Conservation (phyloP, 2,329 filamentous ascomycete genomes). For the Myriosclerotinia duriaeana region DNA sequence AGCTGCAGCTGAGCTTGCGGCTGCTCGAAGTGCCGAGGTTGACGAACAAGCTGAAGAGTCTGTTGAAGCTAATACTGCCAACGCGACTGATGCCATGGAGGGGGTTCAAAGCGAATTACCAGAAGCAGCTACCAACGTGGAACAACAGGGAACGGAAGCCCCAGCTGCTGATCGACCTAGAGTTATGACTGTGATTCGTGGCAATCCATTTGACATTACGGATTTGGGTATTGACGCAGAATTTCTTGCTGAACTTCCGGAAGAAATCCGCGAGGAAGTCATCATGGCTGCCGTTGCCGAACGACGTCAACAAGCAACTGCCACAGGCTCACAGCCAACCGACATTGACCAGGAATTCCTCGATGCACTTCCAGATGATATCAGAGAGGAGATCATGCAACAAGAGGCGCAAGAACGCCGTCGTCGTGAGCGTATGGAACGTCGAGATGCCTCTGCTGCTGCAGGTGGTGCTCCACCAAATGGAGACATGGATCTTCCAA, state of each 20-base stretch:
- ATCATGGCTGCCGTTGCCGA: constrained; percentile 86
- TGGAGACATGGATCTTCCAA: constrained; percentile 81
- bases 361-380: constrained; percentile 84
- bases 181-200: constrained; percentile 79
- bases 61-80: constrained; percentile 30
- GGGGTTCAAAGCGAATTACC: constrained; percentile 61
- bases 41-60: constrained; percentile 42
- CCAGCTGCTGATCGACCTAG: constrained; percentile 56
- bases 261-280: constrained; percentile 94
- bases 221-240: constrained; percentile 91
- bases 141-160: constrained; percentile 39
- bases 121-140: constrained; percentile 18
- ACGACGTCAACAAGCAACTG: constrained; percentile 73
- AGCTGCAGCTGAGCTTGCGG: constrained; percentile 52
- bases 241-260: constrained; percentile 94
- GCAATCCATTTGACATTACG: constrained; percentile 88
- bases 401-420: constrained; percentile 88
- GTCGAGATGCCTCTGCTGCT: constrained; percentile 63
- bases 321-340: constrained; percentile 69
- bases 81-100: constrained; percentile 59
- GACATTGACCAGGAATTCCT: constrained; percentile 93
- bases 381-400: constrained; percentile 85
- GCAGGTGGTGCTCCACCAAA: constrained; percentile 52
- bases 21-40: constrained; percentile 49
- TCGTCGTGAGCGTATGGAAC: constrained; percentile 80